Base-by-base conservation (phyloP, 139 green algal genomes). In the Auxenochlorella protothecoides region DNA sequence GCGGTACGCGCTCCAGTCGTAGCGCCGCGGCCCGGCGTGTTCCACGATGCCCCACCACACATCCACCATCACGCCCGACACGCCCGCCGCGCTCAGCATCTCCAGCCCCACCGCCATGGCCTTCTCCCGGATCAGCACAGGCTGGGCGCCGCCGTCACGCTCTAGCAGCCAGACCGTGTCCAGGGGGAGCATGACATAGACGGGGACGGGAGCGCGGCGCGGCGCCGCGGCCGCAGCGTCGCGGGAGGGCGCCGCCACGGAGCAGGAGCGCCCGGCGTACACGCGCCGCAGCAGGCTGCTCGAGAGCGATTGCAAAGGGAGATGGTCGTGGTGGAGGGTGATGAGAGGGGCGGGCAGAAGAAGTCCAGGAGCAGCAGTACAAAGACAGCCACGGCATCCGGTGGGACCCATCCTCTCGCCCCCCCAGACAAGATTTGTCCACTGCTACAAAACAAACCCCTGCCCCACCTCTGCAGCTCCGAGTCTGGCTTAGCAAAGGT, bases 131-230 rank as follows among this genome's bases (percentile, higher is more conserved):
- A 95, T 96, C 2, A 96, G 78, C 60, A 95, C 78, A 0, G 85
- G 68, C 62, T 74, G 61, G 57, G 71, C 10, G 11, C 9, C 3
- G 54, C 75, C 75, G 55, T 71, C 61, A 44, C 85, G 80, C 72
- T 98, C 89, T 59, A 97, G 83, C 4, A 98, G 89, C 83, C 90
- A 93, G 4, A 99, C 90, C 8, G 92, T 97, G 79, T 99, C 95
- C 60, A 99, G 83, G 8, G 95, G 95, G 59, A 99, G 91, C 95
- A 99, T 99, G 2, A 99, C 95, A 75, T 93, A 98, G 3, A 99
- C 90, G 57, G 57, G 57, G 57, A 11, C 10, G 57, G 57, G 57
- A 11, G 57, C 9, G 57, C 10, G 57, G 11, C 10, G 57, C 10
- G 57, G 57, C 57, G 9, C 11, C 57, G 57, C 57, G 57, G 9